These are phyloP conservation scores for Alternaria triticina DNA, from an alignment of 2,329 filamentous ascomycete species.

Conservation along the genomic window DNA sequence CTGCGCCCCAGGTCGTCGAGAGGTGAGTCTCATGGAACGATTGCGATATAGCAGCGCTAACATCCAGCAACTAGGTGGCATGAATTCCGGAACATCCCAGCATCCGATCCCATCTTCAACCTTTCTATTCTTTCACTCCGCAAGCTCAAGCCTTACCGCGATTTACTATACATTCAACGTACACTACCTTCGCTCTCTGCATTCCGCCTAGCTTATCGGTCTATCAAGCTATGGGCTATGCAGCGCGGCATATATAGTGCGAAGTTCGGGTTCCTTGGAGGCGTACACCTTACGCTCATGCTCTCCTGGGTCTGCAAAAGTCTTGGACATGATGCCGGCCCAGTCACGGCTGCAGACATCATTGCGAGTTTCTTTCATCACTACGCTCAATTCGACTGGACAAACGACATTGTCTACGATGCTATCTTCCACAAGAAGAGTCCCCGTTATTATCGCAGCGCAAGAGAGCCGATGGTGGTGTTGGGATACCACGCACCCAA, in stretches of 20 bases:
- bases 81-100: slow-evolving; percentile 51
- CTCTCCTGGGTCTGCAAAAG: slow-evolving; percentile 66
- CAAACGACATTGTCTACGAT: slow-evolving; percentile 62
- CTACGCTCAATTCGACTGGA: slow-evolving; percentile 68
- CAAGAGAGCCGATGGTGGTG: slow-evolving; percentile 67
- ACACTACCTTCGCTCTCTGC: slow-evolving; percentile 65
- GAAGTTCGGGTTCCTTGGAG: slow-evolving; percentile 69
- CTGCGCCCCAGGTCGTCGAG: slow-evolving; percentile 62
- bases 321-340: slow-evolving; percentile 29
- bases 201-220: slow-evolving; percentile 65
- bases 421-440: slow-evolving; percentile 58
- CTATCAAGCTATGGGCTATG: slow-evolving; percentile 68
- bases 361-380: slow-evolving; percentile 67
- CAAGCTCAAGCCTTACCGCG: slow-evolving; percentile 69
- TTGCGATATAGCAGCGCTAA: slow-evolving; percentile 7
- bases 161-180: slow-evolving; percentile 65
- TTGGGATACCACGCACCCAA: slow-evolving; percentile 67
- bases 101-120: slow-evolving; percentile 61
- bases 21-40: slow-evolving; percentile 39
- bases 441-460: slow-evolving; percentile 59
- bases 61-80: slow-evolving; percentile 40
- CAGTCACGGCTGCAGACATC: slow-evolving; percentile 58
- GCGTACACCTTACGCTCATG: slow-evolving; percentile 69
- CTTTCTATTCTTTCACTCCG: slow-evolving; percentile 63
- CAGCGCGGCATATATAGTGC: slow-evolving; percentile 68